Evolutionary conservation across 108 stramenopile species (phyloP), one percentile per base, ranked within the genome.

Genomic region (Parietichytrium sp.): DNA sequence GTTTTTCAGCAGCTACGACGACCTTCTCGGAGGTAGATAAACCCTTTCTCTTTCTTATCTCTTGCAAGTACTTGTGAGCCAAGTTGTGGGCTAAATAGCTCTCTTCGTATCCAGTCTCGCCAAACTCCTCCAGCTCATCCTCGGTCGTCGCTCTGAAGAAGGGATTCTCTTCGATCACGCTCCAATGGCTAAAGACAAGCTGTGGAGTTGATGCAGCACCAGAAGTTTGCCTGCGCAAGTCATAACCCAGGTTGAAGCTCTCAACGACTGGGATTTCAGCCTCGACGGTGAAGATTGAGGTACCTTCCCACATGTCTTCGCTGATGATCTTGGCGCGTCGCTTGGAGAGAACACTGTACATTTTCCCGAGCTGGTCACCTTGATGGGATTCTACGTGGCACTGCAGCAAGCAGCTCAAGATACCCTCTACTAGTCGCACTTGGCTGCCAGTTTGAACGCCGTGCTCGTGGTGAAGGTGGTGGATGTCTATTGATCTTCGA

Each of bases 151-250:
- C 88, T n/a, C 82, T 55, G 83, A 88, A 90, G 78, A 87, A 90
- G 2, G 90, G 90, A 54, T 89, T 87, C 54, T 82, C 26, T 12
- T 84, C 88, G 52, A 90, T 29, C 48, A 86, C 85, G 53, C 87
- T 54, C 89, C 89, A 90, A 42, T 89, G 89, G 7, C 84, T 80
- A 45, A 90, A 89, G 29, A 72, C 27, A 29, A 90, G 85, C 85
- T 90, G 89, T 4, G 89, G 89, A 3, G 87, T 77, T 13, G 89
- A 88, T 33, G 87, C 89, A 3, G 85, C 85, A 23, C 89, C 89
- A 0, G 87, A 88, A 16, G 89, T 90, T 45, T 48, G 52, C 51
- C 85, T 85, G 27, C 89, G 82, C 50, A 90, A 85, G 47, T 89
- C 89, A 16, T 77, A 29, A 12, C 87, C 89, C 31, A 91, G 88